Conservation (phyloP, 2,329 filamentous ascomycete species). For the Xylariomycetidae sp. region DNA sequence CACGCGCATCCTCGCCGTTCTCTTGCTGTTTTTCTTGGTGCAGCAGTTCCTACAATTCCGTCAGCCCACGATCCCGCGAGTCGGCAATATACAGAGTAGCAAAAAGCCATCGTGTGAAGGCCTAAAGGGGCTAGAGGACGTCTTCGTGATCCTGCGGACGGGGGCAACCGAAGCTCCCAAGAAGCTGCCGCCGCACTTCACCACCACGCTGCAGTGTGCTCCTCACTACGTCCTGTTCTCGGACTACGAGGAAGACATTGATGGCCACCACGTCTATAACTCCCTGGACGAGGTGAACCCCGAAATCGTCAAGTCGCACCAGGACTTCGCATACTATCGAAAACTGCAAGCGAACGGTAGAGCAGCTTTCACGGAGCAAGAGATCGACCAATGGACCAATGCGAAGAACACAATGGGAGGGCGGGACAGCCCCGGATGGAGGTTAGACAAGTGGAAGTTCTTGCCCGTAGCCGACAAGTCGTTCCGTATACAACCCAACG, state of each 20-base stretch:
- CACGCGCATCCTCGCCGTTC: constrained; percentile 9
- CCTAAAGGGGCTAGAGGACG: constrained; percentile 39
- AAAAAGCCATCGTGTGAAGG: constrained; percentile 16
- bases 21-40: constrained; percentile 14
- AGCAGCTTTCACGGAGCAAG: constrained; percentile 32
- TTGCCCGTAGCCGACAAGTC: constrained; percentile 50
- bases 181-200: constrained; percentile 50
- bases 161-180: constrained; percentile 52
- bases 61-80: constrained; percentile 1
- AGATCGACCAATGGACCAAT: constrained; percentile 21
- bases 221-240: constrained; percentile 54
- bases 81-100: no score
- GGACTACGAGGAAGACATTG: constrained; percentile 49
- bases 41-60: constrained; percentile 18
- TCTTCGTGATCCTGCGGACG: constrained; percentile 54
- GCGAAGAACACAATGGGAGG: constrained; percentile 24
- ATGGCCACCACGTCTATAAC: constrained; percentile 45
- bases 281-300: constrained; percentile 40
- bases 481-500: constrained; percentile 33
- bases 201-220: constrained; percentile 50
- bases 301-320: constrained; percentile 31
- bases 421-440: constrained; percentile 43
- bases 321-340: constrained; percentile 49
- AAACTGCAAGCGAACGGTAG: constrained; percentile 38
- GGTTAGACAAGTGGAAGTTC: constrained; percentile 55